phyloP scores from a whole-genome alignment of 2,329 filamentous ascomycete species.

The Scedosporium apiospermum region DNA sequence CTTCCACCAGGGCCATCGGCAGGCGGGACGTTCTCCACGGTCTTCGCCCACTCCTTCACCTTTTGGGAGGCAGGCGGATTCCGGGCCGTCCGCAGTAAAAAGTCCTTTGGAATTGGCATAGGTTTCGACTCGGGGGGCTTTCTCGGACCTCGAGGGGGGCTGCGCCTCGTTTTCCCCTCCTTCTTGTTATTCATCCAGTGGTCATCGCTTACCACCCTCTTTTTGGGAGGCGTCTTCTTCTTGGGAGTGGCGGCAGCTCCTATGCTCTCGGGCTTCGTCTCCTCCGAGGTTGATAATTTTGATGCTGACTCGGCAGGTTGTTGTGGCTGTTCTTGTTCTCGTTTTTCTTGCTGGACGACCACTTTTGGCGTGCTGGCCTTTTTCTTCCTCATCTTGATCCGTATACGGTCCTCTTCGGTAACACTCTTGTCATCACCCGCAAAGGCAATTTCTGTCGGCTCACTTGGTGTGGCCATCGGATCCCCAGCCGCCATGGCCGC shows the following conservation, averaged over 20 bases:
- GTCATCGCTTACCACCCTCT: slow-evolving; percentile 85
- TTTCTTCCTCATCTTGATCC: slow-evolving; percentile 39
- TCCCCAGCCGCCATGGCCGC: slow-evolving; percentile 47
- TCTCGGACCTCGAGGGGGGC: slow-evolving; percentile 18
- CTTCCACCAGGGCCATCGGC: slow-evolving; percentile 1
- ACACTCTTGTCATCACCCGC: slow-evolving; percentile 51
- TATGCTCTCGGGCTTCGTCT: slow-evolving; percentile 6
- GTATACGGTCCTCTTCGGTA: slow-evolving; percentile 49
- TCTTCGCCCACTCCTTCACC: slow-evolving; percentile 52
- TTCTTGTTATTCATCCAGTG: slow-evolving; percentile 61
- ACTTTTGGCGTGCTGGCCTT: slow-evolving; percentile 13
- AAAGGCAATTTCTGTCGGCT: slow-evolving; percentile 53
- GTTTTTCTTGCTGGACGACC: background rate
- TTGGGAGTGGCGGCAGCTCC: slow-evolving; percentile 15
- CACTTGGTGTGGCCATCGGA: slow-evolving; percentile 42
- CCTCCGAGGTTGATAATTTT: slow-evolving; percentile 5
- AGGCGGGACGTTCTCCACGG: slow-evolving; percentile 31
- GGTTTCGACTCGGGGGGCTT: slow-evolving; percentile 13
- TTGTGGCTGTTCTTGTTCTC: slow-evolving; percentile 9
- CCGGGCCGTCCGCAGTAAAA: slow-evolving; percentile 40
- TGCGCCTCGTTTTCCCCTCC: slow-evolving; percentile 36
- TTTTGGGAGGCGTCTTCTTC: slow-evolving; percentile 60
- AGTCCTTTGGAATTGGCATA: slow-evolving; percentile 45
- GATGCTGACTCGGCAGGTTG: slow-evolving; percentile 9
- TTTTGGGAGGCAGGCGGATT: slow-evolving; percentile 50